Percentiles rank a stretch among this genome's conserved stretches.
phyloP scores from a whole-genome alignment of 306 rosid genomes.

The Lupinus albus region DNA sequence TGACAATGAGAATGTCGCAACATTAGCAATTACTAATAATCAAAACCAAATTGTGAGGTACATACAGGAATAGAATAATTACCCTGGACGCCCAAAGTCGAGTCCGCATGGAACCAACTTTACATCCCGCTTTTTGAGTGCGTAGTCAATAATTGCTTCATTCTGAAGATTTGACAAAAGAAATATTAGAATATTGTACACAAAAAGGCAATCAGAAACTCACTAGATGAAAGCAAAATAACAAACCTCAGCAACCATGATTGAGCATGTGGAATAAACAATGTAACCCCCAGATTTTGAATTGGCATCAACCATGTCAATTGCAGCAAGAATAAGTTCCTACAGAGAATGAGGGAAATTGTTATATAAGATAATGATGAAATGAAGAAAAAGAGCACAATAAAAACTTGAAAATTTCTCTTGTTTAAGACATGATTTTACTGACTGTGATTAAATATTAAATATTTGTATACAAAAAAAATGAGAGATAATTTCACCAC shows the following conservation, averaged over 20 bases:
- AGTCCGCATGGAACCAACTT: slow-evolving; percentile 95
- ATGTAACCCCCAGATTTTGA: slow-evolving; percentile 92
- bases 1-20: slow-evolving; percentile 43
- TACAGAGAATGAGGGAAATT: slow-evolving; percentile 32
- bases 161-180: slow-evolving; percentile 53
- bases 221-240: slow-evolving; percentile 6
- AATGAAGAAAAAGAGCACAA: neutral
- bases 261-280: slow-evolving; percentile 96
- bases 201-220: slow-evolving; percentile 11
- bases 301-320: slow-evolving; percentile 94
- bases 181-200: neutral
- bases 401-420: neutral
- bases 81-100: slow-evolving; percentile 96
- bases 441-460: neutral
- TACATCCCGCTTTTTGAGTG: slow-evolving; percentile 82
- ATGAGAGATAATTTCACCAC: neutral
- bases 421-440: neutral
- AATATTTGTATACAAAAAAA: neutral
- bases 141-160: slow-evolving; percentile 92
- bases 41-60: slow-evolving; percentile 8
- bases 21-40: slow-evolving; percentile 4
- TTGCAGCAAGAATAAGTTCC: slow-evolving; percentile 91
- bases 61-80: slow-evolving; percentile 31
- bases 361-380: neutral
- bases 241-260: slow-evolving; percentile 96